Evolutionary conservation across 192 early-diverging fungal species (phyloP).

Genomic region (Funneliformis mosseae): DNA sequence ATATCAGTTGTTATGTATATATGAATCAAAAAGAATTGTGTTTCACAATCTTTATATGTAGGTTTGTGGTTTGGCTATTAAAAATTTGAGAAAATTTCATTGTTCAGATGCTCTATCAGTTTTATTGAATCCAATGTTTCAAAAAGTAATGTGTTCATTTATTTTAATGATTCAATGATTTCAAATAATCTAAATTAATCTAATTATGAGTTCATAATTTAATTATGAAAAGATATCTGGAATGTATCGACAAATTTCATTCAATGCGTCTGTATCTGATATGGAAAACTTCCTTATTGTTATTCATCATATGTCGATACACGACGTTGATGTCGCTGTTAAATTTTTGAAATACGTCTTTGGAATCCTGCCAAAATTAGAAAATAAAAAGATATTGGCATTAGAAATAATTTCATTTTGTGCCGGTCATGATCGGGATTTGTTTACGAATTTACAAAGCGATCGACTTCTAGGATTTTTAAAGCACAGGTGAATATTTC

Average conservation of each 20-base stretch:
- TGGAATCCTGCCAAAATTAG: slow-evolving; percentile 50
- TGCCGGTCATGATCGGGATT: slow-evolving; percentile 47
- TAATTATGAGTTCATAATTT: not conserved
- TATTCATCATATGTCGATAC: slow-evolving; percentile 49
- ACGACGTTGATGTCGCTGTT: slow-evolving; percentile 43
- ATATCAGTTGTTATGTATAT: not conserved
- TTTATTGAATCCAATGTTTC: slow-evolving; percentile 11
- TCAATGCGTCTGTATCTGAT: not conserved
- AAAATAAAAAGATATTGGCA: slow-evolving; percentile 43
- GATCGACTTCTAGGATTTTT: slow-evolving; percentile 55
- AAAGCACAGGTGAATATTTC: slow-evolving; percentile 43
- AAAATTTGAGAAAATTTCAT: slow-evolving; percentile 8
- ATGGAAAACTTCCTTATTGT: slow-evolving; percentile 39
- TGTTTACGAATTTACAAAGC: slow-evolving; percentile 58
- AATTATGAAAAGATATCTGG: not conserved
- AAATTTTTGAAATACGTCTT: slow-evolving; percentile 48
- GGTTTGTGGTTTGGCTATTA: slow-evolving; percentile 11
- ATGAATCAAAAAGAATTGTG: not conserved
- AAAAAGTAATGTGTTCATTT: not conserved
- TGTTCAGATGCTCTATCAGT: not conserved
- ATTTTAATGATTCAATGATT: not conserved
- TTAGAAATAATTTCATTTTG: slow-evolving; percentile 60
- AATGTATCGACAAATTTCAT: not conserved
- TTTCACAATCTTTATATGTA: not conserved
- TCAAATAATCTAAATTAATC: not conserved